Conservation (phyloP, 1,139 yeast genomes). For the Saccharomyces pastorianus region DNA sequence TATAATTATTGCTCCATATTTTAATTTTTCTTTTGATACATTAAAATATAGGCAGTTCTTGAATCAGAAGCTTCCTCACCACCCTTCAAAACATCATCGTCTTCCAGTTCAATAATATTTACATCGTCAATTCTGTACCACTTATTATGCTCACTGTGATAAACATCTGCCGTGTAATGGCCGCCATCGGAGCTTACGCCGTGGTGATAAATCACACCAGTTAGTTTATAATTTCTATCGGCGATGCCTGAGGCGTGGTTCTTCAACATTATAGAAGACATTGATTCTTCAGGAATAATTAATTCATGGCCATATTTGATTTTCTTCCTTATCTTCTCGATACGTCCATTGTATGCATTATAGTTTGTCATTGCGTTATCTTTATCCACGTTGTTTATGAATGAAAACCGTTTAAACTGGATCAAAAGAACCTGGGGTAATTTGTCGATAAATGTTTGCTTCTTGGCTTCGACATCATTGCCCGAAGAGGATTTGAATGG, state of each 20-base stretch:
- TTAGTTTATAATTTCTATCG: constrained; percentile 45
- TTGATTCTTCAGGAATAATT: constrained; percentile 47
- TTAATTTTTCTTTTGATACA: constrained; percentile 44
- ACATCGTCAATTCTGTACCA: constrained; percentile 94
- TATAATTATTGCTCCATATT: constrained; percentile 8
- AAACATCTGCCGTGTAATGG: constrained; percentile 87
- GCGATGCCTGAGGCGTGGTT: constrained; percentile 23
- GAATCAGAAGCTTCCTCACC: constrained; percentile 42
- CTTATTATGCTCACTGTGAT: constrained; percentile 37
- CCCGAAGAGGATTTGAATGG: constrained; percentile 51
- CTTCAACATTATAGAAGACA: constrained; percentile 34
- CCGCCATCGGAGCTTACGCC: constrained; percentile 91
- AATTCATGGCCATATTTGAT: constrained; percentile 49
- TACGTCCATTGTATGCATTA: constrained; percentile 35
- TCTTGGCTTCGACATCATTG: constrained; percentile 60
- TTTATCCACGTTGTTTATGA: constrained; percentile 37
- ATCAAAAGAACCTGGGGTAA: constrained; percentile 72
- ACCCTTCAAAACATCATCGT: constrained; percentile 44
- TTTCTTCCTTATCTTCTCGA: constrained; percentile 49
- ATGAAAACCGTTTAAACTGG: constrained; percentile 82
- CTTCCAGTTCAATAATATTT: constrained; percentile 42
- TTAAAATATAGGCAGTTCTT: constrained; percentile 69
- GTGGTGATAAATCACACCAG: constrained; percentile 91
- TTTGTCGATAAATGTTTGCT: constrained; percentile 78
- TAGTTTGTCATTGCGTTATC: constrained; percentile 32